phyloP scores from a whole-genome alignment of 73 alveolate species.

The Blepharisma japonicum region DNA sequence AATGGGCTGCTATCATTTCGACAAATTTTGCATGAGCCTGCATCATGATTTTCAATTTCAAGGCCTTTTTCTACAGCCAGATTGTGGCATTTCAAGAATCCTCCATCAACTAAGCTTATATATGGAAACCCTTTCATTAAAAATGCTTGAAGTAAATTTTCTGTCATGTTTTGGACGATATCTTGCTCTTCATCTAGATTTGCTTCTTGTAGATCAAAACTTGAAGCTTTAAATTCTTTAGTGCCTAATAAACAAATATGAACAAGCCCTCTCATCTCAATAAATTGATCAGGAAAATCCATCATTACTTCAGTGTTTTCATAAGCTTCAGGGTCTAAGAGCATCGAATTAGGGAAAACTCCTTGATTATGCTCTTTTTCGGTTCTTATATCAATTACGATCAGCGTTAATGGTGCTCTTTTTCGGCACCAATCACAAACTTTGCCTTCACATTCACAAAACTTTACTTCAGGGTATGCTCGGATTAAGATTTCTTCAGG shows the following conservation, averaged over 20 bases:
- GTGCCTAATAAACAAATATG: background rate
- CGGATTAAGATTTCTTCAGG: conserved; percentile 3
- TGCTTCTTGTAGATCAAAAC: conserved; percentile 17
- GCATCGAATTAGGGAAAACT: conserved; percentile 22
- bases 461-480: conserved; percentile 9
- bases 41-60: conserved; percentile 10
- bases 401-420: background rate
- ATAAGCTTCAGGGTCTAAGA: background rate
- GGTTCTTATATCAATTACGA: background rate
- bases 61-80: background rate
- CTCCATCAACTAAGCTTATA: conserved; percentile 7
- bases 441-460: conserved; percentile 1
- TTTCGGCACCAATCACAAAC: conserved; percentile 1
- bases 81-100: background rate
- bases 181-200: background rate
- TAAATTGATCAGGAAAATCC: conserved; percentile 21
- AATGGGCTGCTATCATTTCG: background rate
- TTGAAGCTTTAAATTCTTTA: background rate
- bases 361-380: background rate
- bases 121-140: conserved; percentile 26
- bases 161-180: conserved; percentile 23
- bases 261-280: conserved; percentile 5
- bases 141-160: background rate
- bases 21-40: background rate
- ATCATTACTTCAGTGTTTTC: background rate